Percentiles rank a stretch among this genome's conserved stretches.
These are phyloP conservation scores for Marvania coccoides DNA, from an alignment of 139 green algal species.

Conservation along the genomic window DNA sequence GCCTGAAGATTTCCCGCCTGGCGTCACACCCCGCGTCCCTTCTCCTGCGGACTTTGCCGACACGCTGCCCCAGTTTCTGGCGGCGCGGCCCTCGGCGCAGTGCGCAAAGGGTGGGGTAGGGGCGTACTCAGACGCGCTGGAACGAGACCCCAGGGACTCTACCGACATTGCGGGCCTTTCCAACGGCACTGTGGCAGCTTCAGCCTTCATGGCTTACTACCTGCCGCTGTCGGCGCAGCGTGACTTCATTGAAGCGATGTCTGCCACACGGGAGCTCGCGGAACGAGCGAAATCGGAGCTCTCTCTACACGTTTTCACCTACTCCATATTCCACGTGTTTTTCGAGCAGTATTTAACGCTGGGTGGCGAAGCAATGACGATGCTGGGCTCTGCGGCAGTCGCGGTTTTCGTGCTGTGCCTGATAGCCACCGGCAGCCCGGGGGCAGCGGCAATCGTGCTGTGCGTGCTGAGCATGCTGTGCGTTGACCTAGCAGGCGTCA, in stretches of 20 bases:
- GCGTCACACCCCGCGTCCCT: conserved; percentile 52
- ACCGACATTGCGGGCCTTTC: conserved; percentile 32
- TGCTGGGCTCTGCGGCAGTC: conserved; percentile 25
- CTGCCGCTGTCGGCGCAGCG: conserved; percentile 61
- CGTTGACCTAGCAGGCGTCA: conserved; percentile 67
- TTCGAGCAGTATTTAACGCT: conserved; percentile 89
- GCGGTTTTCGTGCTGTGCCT: conserved; percentile 31
- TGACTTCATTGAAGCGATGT: conserved; percentile 77
- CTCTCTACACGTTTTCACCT: conserved; percentile 67
- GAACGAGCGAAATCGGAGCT: conserved; percentile 19
- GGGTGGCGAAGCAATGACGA: conserved; percentile 8
- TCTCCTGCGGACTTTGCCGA: neutral
- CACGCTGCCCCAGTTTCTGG: conserved; percentile 81
- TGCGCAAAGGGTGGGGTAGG: conserved; percentile 79
- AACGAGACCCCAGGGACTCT: conserved; percentile 3
- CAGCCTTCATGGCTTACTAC: conserved; percentile 78
- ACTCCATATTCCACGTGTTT: conserved; percentile 90
- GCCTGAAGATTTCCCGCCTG: conserved; percentile 15
- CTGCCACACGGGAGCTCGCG: conserved; percentile 21
- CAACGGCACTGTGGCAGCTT: conserved; percentile 46
- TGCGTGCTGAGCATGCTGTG: conserved; percentile 55
- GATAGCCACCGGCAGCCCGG: conserved; percentile 35
- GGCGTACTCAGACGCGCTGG: conserved; percentile 56
- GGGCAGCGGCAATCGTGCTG: conserved; percentile 45
- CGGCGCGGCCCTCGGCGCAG: conserved; percentile 45